phyloP scores from a whole-genome alignment of 1,284 basidiomycete species.

The Amylostereum areolatum region DNA sequence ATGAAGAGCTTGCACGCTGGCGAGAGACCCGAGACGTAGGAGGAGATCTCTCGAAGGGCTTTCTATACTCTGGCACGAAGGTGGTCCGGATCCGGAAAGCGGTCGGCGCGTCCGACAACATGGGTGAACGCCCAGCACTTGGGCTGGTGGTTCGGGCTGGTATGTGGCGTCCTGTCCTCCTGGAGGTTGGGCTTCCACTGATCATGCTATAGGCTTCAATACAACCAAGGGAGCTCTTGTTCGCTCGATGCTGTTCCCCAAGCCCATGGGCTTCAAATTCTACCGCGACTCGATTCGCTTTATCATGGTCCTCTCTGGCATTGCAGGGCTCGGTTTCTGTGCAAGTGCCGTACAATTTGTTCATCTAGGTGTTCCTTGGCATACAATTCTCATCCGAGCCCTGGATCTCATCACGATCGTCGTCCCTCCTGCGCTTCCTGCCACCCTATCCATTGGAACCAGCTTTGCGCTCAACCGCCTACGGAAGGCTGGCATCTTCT shows the following conservation, averaged over 20 bases:
- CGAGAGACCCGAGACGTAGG: constrained; percentile 61
- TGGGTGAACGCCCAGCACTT: constrained; percentile 58
- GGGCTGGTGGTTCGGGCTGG: constrained; percentile 91
- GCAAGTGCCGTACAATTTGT: constrained; percentile 90
- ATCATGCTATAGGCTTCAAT: constrained; percentile 67
- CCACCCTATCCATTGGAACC: constrained; percentile 96
- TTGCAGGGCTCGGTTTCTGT: constrained; percentile 86
- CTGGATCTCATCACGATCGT: constrained; percentile 98
- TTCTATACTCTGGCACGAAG: constrained; percentile 89
- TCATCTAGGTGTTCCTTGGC: constrained; percentile 85
- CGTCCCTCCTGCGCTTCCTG: constrained; percentile 95
- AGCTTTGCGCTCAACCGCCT: constrained; percentile 92
- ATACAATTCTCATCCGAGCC: constrained; percentile 88
- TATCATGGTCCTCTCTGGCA: constrained; percentile 85
- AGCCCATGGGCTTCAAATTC: constrained; percentile 97
- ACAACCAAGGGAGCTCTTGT: constrained; percentile 97
- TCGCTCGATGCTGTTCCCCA: constrained; percentile 97
- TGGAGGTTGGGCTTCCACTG: not conserved
- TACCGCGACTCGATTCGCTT: constrained; percentile 98
- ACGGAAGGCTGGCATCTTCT: constrained; percentile 88
- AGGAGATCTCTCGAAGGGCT: constrained; percentile 76
- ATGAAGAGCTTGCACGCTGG: constrained; percentile 68
- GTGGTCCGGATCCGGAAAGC: constrained; percentile 86
- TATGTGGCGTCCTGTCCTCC: constrained; percentile 21
- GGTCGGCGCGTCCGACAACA: constrained; percentile 44